Conservation (phyloP, 2,329 filamentous ascomycete species). For the Rutstroemia sp. region DNA sequence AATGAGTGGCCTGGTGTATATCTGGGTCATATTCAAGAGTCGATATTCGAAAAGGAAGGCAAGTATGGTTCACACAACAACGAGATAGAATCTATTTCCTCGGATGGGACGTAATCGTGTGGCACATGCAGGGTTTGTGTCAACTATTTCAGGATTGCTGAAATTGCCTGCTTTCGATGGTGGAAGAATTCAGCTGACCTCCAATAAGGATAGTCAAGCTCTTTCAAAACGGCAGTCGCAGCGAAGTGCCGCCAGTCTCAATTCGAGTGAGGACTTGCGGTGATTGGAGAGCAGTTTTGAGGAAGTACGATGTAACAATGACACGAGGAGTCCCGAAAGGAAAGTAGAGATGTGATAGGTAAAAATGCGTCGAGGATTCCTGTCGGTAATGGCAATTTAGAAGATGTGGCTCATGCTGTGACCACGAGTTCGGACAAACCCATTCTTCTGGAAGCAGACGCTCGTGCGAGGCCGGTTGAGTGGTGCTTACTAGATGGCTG, state of each 20-base stretch:
- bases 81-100: slow-evolving; percentile 13
- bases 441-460: slow-evolving; percentile 28
- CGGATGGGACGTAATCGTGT: slow-evolving; percentile 17
- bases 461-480: slow-evolving; percentile 18
- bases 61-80: slow-evolving; percentile 9
- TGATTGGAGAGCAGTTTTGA: slow-evolving; percentile 11
- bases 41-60: neutral
- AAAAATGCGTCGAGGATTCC: slow-evolving; percentile 13
- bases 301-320: slow-evolving; percentile 11
- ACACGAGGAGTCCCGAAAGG: slow-evolving; percentile 13
- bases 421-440: slow-evolving; percentile 23
- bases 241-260: slow-evolving; percentile 22
- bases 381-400: slow-evolving; percentile 20
- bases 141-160: slow-evolving; percentile 18
- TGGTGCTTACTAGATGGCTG: slow-evolving; percentile 15
- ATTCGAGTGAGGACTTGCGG: slow-evolving; percentile 15
- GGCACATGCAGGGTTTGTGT: slow-evolving; percentile 21
- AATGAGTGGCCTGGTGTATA: slow-evolving; percentile 22
- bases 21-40: slow-evolving; percentile 25
- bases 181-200: slow-evolving; percentile 21
- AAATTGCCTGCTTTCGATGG: slow-evolving; percentile 12
- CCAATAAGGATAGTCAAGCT: slow-evolving; percentile 11
- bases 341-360: slow-evolving; percentile 16
- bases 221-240: slow-evolving; percentile 21
- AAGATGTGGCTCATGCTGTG: slow-evolving; percentile 28